A percentile compares a stretch with the other conserved stretches of the same genome.
Evolutionary conservation across 371 early-diverging fungal species (phyloP).

Genomic region (Mortierella sp.): DNA sequence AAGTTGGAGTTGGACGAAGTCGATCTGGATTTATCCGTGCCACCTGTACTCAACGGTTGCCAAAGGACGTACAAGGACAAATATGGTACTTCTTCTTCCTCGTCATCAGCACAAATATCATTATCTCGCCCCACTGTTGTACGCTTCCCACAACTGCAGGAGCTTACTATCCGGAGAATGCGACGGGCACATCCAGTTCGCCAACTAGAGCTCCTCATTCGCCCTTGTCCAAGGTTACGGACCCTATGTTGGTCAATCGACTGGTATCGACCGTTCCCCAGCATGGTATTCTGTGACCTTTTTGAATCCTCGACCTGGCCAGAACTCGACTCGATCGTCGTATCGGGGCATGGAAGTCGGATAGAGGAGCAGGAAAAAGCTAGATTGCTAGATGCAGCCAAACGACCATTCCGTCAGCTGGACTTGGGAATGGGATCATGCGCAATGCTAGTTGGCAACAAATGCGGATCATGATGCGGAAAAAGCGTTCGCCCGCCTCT

Average conservation of each 20-base stretch:
- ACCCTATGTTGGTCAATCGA: conserved; percentile 6
- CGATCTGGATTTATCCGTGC: not conserved
- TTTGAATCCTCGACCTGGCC: conserved; percentile 16
- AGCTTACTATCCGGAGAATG: not conserved
- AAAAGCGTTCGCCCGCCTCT: no score
- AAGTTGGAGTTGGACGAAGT: not conserved
- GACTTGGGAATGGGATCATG: not conserved
- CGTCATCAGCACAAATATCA: not conserved
- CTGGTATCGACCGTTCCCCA: not conserved
- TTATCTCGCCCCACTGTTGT: not conserved
- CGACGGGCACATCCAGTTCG: not conserved
- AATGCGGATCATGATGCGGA: not conserved
- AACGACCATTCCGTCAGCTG: not conserved
- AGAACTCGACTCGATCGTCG: conserved; percentile 15
- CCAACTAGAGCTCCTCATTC: conserved; percentile 12
- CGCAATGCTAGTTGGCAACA: not conserved
- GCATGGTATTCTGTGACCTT: not conserved
- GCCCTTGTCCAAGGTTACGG: conserved; percentile 9
- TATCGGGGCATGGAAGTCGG: not conserved
- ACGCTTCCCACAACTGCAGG: conserved; percentile 12
- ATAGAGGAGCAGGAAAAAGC: not conserved
- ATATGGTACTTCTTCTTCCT: not conserved
- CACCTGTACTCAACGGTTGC: not conserved
- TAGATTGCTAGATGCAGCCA: not conserved
- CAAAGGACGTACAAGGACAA: no score